Evolutionary conservation across 371 early-diverging fungal genomes (phyloP), one percentile per base, ranked within the genome.

Genomic region (Haplosporangium sp.): DNA sequence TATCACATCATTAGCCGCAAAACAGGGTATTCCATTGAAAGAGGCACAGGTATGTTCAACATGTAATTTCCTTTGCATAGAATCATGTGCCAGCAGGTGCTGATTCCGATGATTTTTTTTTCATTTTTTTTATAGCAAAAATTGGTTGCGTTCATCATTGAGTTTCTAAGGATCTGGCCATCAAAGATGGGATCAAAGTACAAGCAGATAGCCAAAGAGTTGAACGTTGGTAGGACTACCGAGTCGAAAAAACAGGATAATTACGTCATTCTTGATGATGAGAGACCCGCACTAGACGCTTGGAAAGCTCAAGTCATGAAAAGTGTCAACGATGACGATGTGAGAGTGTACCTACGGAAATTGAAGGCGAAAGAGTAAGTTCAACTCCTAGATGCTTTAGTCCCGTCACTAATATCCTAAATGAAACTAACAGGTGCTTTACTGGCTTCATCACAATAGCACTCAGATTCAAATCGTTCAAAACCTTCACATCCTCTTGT

Each of bases 311-410:
- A 47, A 9, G 69, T 63, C 20, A 71, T 67, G 57, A 71, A 53
- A 39, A 61, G 66, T 19, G 66, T 72, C 40, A 74, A 69, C 42
- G 82, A 81, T 40, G 35, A 61, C 0, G 69, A 74, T 38, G 59
- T 81, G 17, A 67, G 75, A 2, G 40, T 61, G 55, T 42, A 50
- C 47, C 63, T 74, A 11, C 55, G 65, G 17, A 71, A 63, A 27
- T 38, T 81, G 37, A 74, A 75, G 53, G 71, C 71, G 17, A 81
- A 81, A 69, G 82, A 81, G 82, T 81, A 81, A 45, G 81, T 52
- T 1, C 5, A 9, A 37, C 38, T 0, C 17, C 19, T 2, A 47
- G 9, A 37, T 11, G 3, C 34, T 10, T 7, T n/a, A 61, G 9
- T 6, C 39, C 9, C 17, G 0, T n/a, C 19, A 9, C 11, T 42